Percentiles rank a stretch among this genome's conserved stretches.
Conservation (phyloP, 2,329 filamentous ascomycete genomes). For the Esteya vermicola region DNA sequence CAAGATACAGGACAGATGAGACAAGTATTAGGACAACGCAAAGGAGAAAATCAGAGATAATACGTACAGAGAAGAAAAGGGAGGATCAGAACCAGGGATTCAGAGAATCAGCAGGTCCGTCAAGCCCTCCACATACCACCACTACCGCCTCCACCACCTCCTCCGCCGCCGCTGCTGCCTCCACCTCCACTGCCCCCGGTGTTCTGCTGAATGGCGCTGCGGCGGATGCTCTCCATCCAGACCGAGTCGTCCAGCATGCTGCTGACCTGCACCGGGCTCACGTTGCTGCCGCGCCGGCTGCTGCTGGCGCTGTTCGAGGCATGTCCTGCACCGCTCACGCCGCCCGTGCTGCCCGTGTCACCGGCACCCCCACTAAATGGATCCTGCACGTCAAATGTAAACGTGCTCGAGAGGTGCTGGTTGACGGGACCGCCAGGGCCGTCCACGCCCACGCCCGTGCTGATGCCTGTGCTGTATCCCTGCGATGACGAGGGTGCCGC, state of each 20-base stretch:
- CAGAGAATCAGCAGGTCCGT: too few relatives aligned
- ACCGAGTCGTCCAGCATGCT: conserved; percentile 78
- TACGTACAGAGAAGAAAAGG: too few relatives aligned
- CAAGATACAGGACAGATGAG: too few relatives aligned
- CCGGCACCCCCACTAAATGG: too few relatives aligned
- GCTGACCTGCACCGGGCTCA: conserved; percentile 65
- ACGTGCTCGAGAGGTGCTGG: conserved; percentile 28
- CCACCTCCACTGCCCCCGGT: conserved; percentile 5
- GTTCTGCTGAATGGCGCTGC: conserved; percentile 60
- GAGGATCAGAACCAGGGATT: too few relatives aligned
- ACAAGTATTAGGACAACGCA: too few relatives aligned
- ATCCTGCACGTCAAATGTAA: conserved; percentile 45
- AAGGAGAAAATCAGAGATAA: too few relatives aligned
- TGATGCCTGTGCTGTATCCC: conserved; percentile 7
- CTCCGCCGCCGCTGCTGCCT: neutral
- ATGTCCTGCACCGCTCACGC: neutral
- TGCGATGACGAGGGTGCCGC: conserved; percentile 13
- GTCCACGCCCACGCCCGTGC: neutral
- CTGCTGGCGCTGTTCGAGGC: conserved; percentile 20
- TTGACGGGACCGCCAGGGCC: neutral
- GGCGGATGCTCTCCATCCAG: conserved; percentile 84
- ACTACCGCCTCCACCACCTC: neutral
- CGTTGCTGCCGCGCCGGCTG: conserved; percentile 50
- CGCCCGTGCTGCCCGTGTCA: too few relatives aligned
- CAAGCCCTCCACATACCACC: neutral